phyloP scores from a whole-genome alignment of 257 asterid species.

The Sherardia arvensis region DNA sequence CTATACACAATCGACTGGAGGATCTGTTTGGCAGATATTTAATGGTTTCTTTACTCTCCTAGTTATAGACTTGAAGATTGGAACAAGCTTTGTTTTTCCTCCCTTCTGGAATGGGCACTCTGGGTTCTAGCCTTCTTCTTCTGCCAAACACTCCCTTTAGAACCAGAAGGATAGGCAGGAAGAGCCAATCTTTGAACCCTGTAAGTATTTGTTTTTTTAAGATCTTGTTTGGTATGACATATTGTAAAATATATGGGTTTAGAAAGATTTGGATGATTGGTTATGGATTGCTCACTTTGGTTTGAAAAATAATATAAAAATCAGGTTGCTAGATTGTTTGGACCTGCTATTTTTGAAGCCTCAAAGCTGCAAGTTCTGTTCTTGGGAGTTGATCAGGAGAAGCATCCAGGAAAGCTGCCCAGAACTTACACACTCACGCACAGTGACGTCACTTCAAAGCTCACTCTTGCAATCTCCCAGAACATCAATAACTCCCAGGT shows the following conservation, averaged over 20 bases:
- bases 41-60: background rate
- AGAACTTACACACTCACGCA: slow-evolving; percentile 74
- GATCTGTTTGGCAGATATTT: background rate
- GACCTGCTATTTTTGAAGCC: slow-evolving; percentile 79
- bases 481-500: slow-evolving; percentile 62
- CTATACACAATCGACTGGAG: background rate
- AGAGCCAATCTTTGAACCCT: slow-evolving; percentile 36
- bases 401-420: slow-evolving; percentile 61
- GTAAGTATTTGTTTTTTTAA: slow-evolving; percentile 25
- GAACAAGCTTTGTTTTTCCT: background rate
- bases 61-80: no score
- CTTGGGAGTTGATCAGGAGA: slow-evolving; percentile 48
- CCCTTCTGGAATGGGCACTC: slow-evolving; percentile 35
- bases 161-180: slow-evolving; percentile 33
- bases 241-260: background rate
- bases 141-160: slow-evolving; percentile 34
- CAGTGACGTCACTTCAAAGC: slow-evolving; percentile 57
- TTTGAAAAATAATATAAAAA: background rate
- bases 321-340: slow-evolving; percentile 82
- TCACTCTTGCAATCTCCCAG: slow-evolving; percentile 68
- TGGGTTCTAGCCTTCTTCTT: slow-evolving; percentile 33
- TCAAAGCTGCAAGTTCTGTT: slow-evolving; percentile 61
- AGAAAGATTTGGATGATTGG: background rate
- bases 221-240: background rate
- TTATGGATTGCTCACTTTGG: background rate